Conservation (phyloP, 1,139 yeast genomes). For the Ashbya aceris region DNA sequence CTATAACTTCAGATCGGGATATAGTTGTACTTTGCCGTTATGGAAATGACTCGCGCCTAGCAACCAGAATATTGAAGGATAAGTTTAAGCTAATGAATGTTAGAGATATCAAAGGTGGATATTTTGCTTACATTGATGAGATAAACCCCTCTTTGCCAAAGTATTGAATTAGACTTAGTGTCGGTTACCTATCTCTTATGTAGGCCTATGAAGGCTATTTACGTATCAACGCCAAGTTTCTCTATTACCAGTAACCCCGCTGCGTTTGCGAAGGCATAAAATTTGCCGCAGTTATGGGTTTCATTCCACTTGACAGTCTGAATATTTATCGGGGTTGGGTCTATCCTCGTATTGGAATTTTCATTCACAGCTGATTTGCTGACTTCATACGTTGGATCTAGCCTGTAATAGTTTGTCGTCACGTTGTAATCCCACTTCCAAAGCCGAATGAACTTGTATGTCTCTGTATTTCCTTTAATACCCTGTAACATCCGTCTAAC, state of each 20-base stretch:
- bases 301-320: constrained; percentile 59
- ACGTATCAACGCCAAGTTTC: constrained; percentile 31
- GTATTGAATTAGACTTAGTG: constrained; percentile 35
- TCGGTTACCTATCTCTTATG: background rate
- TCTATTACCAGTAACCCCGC: constrained; percentile 64
- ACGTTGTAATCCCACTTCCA: constrained; percentile 36
- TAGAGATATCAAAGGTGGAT: constrained; percentile 71
- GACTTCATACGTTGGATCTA: constrained; percentile 30
- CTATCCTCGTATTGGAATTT: constrained; percentile 30
- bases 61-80: constrained; percentile 48
- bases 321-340: constrained; percentile 47
- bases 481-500: constrained; percentile 36
- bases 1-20: constrained; percentile 16
- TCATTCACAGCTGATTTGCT: constrained; percentile 24
- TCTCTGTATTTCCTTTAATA: constrained; percentile 30
- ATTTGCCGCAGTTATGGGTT: constrained; percentile 39
- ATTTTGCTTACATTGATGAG: constrained; percentile 56
- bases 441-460: constrained; percentile 28
- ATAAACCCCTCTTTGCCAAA: constrained; percentile 59
- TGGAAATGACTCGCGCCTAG: constrained; percentile 88
- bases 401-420: constrained; percentile 30
- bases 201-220: background rate
- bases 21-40: constrained; percentile 53
- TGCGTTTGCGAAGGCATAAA: constrained; percentile 55
- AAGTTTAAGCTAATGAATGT: constrained; percentile 42